Conservation (phyloP, 148 eudicot species). For the Rhododendron ferrugineum region DNA sequence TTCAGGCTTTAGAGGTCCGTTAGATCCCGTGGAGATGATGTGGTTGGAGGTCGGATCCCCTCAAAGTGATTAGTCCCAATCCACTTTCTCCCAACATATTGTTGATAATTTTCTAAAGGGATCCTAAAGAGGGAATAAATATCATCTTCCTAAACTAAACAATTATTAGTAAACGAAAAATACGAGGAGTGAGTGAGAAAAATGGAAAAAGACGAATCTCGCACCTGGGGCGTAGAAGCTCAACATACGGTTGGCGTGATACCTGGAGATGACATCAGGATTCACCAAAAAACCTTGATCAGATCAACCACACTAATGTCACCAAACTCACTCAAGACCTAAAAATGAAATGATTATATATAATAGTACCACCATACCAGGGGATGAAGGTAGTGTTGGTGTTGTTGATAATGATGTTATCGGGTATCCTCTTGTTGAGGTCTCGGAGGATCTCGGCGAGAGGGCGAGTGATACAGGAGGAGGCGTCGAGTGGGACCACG, state of each 20-base stretch:
- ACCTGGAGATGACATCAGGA: constrained; percentile 35
- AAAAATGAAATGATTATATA: neutral
- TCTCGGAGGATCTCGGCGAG: constrained; percentile 84
- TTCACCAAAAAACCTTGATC: neutral
- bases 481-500: constrained; percentile 75
- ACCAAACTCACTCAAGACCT: neutral
- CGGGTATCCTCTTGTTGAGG: constrained; percentile 84
- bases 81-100: neutral
- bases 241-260: constrained; percentile 91
- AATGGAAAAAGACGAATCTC: neutral
- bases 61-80: neutral
- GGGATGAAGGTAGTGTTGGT: constrained; percentile 39
- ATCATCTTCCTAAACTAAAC: neutral
- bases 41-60: neutral
- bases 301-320: neutral
- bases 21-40: neutral
- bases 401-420: constrained; percentile 45
- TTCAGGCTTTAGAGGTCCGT: neutral
- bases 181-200: neutral
- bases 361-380: constrained; percentile 34
- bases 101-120: neutral
- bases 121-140: neutral
- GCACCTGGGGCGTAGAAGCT: constrained; percentile 96
- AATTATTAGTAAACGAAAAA: neutral
- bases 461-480: constrained; percentile 79